These are phyloP conservation scores for Pythium utonaiense DNA, from an alignment of 352 stramenopile species.

Conservation along the genomic window DNA sequence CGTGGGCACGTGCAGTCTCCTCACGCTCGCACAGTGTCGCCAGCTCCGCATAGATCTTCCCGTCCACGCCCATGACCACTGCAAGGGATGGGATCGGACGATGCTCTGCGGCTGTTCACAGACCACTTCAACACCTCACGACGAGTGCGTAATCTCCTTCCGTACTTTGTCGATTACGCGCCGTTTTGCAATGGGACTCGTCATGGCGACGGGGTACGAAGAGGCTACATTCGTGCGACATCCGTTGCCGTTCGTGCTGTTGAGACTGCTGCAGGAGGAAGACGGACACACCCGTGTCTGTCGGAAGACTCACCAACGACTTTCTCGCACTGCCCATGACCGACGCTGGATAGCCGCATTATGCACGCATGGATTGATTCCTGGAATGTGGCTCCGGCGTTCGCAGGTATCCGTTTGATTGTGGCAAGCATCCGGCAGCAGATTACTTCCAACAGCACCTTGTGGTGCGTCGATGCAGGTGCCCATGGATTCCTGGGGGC, in stretches of 20 bases:
- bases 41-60: slow-evolving; percentile 4
- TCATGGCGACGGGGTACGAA: too few relatives aligned
- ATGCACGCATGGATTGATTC: background rate
- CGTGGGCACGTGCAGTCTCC: background rate
- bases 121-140: background rate
- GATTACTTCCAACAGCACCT: background rate
- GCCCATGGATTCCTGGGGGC: background rate
- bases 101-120: background rate
- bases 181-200: too few relatives aligned
- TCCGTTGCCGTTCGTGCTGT: too few relatives aligned
- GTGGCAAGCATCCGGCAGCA: background rate
- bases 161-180: too few relatives aligned
- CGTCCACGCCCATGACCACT: background rate
- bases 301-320: too few relatives aligned
- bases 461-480: background rate
- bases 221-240: too few relatives aligned
- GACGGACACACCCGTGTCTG: too few relatives aligned
- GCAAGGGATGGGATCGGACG: background rate
- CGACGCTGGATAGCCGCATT: slow-evolving; percentile 1
- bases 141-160: too few relatives aligned
- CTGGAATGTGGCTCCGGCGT: background rate
- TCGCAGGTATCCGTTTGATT: background rate
- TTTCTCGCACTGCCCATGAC: too few relatives aligned
- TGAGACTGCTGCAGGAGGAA: too few relatives aligned
- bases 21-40: background rate